Evolutionary conservation across 257 asterid genomes (phyloP).

Genomic region (Plantago major): DNA sequence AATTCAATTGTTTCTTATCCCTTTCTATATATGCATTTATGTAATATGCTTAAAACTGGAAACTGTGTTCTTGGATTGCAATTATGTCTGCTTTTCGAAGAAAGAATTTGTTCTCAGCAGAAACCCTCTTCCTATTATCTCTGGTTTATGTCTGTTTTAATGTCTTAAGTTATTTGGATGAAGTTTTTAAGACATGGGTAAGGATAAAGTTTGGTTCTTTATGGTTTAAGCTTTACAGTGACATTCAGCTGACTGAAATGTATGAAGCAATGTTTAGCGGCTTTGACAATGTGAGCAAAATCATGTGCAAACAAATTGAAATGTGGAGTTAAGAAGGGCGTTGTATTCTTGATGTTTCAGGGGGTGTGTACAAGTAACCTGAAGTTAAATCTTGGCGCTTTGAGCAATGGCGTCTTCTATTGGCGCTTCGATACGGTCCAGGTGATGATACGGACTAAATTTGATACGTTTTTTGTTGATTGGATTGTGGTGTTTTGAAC

Average conservation of each 20-base stretch:
- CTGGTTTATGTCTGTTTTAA: background rate
- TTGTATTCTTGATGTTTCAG: conserved; percentile 14
- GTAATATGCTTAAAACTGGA: too few species aligned
- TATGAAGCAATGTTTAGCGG: background rate
- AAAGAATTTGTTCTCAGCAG: too few species aligned
- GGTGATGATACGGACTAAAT: conserved; percentile 22
- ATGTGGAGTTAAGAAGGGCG: background rate
- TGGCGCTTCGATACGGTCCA: conserved; percentile 43
- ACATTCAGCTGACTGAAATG: background rate
- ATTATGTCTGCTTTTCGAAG: background rate
- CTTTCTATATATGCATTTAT: too few species aligned
- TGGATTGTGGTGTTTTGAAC: background rate
- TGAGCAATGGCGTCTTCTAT: conserved; percentile 38
- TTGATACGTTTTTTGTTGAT: background rate
- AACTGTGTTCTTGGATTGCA: conserved; percentile 6
- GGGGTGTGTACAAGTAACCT: conserved; percentile 17
- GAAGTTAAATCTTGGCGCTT: conserved; percentile 18
- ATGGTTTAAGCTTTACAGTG: background rate
- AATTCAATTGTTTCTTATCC: too few species aligned
- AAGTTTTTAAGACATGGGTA: background rate
- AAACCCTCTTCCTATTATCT: background rate
- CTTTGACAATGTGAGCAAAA: background rate
- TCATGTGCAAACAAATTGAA: background rate
- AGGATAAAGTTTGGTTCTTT: background rate
- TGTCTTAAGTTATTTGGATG: background rate